Conservation (phyloP, 495 filamentous ascomycete species). For the Aspergillus hancockii region DNA sequence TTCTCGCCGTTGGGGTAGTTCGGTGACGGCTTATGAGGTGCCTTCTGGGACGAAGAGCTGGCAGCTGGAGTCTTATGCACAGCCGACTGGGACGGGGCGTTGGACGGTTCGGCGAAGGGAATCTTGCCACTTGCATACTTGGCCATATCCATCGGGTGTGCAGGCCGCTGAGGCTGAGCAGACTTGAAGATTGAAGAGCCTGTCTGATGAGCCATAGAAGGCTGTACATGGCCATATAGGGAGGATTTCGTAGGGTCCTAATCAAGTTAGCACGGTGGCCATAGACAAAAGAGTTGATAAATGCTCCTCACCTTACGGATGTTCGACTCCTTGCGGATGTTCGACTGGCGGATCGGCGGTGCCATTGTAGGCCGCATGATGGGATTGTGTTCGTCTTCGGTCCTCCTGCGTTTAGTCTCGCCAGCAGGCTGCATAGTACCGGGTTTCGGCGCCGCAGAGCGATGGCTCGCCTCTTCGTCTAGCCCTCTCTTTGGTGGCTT, state of each 20-base stretch:
- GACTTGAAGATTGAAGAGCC: constrained; percentile 42
- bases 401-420: constrained; percentile 59
- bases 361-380: constrained; percentile 63
- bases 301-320: constrained; percentile 9
- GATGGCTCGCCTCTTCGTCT: constrained; percentile 51
- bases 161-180: constrained; percentile 55
- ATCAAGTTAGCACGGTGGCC: neutral
- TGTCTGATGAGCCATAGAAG: constrained; percentile 46
- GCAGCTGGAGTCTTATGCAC: constrained; percentile 60
- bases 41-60: constrained; percentile 36
- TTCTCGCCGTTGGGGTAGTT: constrained; percentile 77
- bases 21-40: constrained; percentile 66
- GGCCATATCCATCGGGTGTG: constrained; percentile 72
- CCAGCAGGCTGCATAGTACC: constrained; percentile 46
- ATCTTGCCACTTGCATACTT: constrained; percentile 87
- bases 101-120: constrained; percentile 75
- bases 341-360: constrained; percentile 80
- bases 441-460: constrained; percentile 43
- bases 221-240: constrained; percentile 60
- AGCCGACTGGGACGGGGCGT: constrained; percentile 34
- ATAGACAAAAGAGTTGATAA: neutral
- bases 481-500: constrained; percentile 65
- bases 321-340: constrained; percentile 66
- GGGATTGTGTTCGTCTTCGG: constrained; percentile 57
- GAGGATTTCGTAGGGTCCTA: constrained; percentile 63